Conservation (phyloP, 164 flowering plant genomes). For the Hamamelis virginiana region DNA sequence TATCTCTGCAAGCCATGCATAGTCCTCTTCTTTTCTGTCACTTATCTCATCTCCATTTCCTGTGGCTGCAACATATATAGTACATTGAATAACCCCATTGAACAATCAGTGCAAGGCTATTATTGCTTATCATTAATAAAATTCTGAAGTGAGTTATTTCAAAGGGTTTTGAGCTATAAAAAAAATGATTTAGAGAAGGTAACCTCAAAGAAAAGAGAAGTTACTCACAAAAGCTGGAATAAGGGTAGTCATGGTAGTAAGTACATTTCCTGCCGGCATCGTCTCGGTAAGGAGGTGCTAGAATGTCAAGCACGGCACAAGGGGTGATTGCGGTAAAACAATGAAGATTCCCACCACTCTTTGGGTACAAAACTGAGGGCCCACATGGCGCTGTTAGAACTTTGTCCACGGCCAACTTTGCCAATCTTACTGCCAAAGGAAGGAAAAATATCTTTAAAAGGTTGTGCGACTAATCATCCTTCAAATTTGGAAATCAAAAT, state of each 20-base stretch:
- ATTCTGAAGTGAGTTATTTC: neutral
- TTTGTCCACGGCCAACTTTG: constrained; percentile 69
- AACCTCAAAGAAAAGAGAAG: neutral
- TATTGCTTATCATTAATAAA: neutral
- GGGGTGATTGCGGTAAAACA: constrained; percentile 91
- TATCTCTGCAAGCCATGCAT: constrained; percentile 86
- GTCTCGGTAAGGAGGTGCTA: constrained; percentile 86
- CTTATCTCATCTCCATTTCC: constrained; percentile 26
- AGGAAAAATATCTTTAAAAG: neutral
- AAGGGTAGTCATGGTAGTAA: constrained; percentile 83
- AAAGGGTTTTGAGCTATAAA: neutral
- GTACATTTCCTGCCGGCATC: constrained; percentile 79
- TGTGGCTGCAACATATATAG: constrained; percentile 28
- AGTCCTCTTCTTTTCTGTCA: constrained; percentile 57
- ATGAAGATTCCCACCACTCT: constrained; percentile 81
- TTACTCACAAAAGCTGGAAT: constrained; percentile 62
- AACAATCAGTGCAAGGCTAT: neutral
- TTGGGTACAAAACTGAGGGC: constrained; percentile 74
- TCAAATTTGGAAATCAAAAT: neutral
- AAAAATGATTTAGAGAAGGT: neutral
- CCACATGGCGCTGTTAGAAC: constrained; percentile 66
- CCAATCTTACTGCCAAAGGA: constrained; percentile 70
- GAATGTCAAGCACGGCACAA: constrained; percentile 91
- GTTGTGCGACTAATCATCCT: neutral
- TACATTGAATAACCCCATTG: too few species aligned